A percentile compares a stretch with the other conserved stretches of the same genome.
Evolutionary conservation across 371 early-diverging fungal genomes (phyloP).

Genomic region (Apophysomyces trapeziformis): DNA sequence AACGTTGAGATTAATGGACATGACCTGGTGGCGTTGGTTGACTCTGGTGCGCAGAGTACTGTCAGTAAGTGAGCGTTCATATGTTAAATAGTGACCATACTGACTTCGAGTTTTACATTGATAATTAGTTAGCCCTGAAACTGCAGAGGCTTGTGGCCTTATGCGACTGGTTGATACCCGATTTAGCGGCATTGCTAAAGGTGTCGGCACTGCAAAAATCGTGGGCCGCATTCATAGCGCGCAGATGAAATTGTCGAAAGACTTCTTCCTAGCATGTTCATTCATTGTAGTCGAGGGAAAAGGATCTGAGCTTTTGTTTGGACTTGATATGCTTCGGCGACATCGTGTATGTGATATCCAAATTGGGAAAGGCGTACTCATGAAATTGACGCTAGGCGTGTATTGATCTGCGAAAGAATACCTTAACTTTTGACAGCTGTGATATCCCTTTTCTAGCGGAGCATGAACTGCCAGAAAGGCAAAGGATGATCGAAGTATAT

Average conservation of each 20-base stretch:
- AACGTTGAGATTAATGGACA: constrained; percentile 86
- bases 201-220: constrained; percentile 96
- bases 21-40: constrained; percentile 93
- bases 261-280: constrained; percentile 80
- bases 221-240: constrained; percentile 93
- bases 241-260: constrained; percentile 76
- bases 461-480: constrained; percentile 85
- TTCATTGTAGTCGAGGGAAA: constrained; percentile 95
- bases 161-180: constrained; percentile 90
- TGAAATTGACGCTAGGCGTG: constrained; percentile 60
- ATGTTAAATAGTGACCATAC: neutral
- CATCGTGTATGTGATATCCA: constrained; percentile 52
- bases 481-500: constrained; percentile 51
- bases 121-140: constrained; percentile 73
- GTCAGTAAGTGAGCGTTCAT: constrained; percentile 73
- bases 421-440: constrained; percentile 79
- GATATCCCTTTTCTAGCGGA: constrained; percentile 89
- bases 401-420: constrained; percentile 87
- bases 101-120: neutral
- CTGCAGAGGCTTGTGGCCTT: constrained; percentile 86
- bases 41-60: constrained; percentile 97
- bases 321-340: constrained; percentile 93
- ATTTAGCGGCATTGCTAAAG: constrained; percentile 91
- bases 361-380: neutral
- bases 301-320: constrained; percentile 91